phyloP scores from a whole-genome alignment of 2,329 filamentous ascomycete species.

The Aureobasidium sp. region DNA sequence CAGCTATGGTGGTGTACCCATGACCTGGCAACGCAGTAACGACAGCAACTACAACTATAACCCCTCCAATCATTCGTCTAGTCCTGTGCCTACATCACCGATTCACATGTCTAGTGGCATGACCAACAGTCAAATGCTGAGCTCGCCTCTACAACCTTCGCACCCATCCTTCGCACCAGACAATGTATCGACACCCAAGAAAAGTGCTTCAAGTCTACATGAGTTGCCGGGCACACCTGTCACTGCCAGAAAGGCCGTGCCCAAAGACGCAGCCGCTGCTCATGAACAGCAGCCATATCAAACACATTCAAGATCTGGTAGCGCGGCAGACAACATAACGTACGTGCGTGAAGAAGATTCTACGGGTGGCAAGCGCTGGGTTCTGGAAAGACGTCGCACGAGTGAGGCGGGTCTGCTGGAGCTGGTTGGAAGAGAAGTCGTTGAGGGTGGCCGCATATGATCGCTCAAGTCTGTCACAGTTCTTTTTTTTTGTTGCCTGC shows the following conservation, averaged over 20 bases:
- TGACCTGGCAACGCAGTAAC: constrained; percentile 23
- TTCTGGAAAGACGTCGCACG: constrained; percentile 61
- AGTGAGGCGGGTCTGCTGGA: constrained; percentile 59
- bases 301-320: constrained; percentile 29
- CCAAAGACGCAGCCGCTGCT: background rate
- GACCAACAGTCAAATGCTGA: background rate
- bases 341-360: constrained; percentile 58
- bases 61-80: constrained; percentile 13
- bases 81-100: constrained; percentile 16
- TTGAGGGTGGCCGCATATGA: constrained; percentile 47
- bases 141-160: background rate
- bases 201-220: background rate
- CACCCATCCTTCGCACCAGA: background rate
- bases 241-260: constrained; percentile 1
- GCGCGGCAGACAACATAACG: constrained; percentile 62
- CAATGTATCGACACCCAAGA: constrained; percentile 6
- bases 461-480: background rate
- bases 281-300: background rate
- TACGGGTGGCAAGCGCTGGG: constrained; percentile 56
- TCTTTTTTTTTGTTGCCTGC: background rate
- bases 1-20: constrained; percentile 19
- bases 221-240: constrained; percentile 18
- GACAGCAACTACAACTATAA: constrained; percentile 19
- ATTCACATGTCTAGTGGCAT: constrained; percentile 3
- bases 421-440: constrained; percentile 57